Base-by-base conservation (phyloP, 179 eudicot species). In the Nepenthes alata region DNA sequence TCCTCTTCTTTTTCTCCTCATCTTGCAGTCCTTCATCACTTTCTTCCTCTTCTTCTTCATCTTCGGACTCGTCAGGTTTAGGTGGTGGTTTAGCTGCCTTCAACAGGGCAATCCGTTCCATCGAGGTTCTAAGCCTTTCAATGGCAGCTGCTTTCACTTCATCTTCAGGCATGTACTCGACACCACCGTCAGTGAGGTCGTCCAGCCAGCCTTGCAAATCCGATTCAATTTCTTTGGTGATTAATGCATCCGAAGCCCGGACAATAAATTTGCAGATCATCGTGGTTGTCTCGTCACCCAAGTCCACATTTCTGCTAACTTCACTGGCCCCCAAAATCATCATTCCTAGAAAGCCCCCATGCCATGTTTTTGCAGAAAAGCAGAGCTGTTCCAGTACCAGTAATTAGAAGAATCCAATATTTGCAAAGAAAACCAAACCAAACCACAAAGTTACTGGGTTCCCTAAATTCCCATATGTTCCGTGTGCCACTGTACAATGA, bases 251-350 rank as follows among this genome's bases (percentile, higher is more conserved):
- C 2, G 96, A 91, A 66, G 98, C 96, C 61, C 98, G 87, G 14
- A 88, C 95, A 14, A 91, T 91, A 59, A 91, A 89, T 80, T 91
- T 91, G 80, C 98, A 91, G 57, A 83, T 80, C 98, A 91, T 88
- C 35, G 91, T 82, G 2, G 95, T 86, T 3, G 96, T 91, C 80
- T 91, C 98, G 53, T 91, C 98, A 2, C 98, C 98, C 55, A 91
- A 77, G 71, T 91, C 98, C n/a, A 91, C 95, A 47, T 91, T 89
- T 71, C 89, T 64, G 77, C 98, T 91, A 15, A 91, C 98, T 79
- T 91, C 98, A 78, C 98, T 91, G 3, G 96, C 96, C 62, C 98
- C 96, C 58, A 89, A 91, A 37, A 91, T 80, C 98, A 91, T 91
- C 98, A 91, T 86, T 63, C 98, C 95, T 36, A 91, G 63, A 61